Percentiles rank a stretch among this genome's conserved stretches.
Conservation (phyloP, 148 eudicot genomes). For the Nepenthes gracilis region DNA sequence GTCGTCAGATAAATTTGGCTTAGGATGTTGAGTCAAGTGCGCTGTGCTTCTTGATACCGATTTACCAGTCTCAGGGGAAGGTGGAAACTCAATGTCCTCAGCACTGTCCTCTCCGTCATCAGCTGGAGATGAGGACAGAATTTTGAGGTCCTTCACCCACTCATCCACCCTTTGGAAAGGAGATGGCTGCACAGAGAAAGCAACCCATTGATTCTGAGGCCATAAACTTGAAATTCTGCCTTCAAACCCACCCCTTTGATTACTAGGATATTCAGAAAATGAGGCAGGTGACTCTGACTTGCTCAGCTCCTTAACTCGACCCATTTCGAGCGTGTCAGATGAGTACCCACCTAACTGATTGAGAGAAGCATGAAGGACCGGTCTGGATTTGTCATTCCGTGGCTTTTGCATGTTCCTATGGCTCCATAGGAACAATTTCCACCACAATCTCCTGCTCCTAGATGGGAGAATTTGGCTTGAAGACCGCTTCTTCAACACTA, state of each 20-base stretch:
- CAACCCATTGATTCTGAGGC: conserved; percentile 96
- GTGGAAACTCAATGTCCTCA: conserved; percentile 27
- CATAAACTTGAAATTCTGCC: conserved; percentile 43
- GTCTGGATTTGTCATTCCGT: conserved; percentile 13
- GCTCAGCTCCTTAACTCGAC: conserved; percentile 14
- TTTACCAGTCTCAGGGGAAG: conserved; percentile 44
- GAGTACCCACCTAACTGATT: conserved; percentile 89
- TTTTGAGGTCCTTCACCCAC: conserved; percentile 60
- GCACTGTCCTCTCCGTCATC: conserved; percentile 13
- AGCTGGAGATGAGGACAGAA: conserved; percentile 16
- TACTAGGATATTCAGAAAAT: conserved; percentile 17
- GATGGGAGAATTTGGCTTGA: conserved; percentile 88
- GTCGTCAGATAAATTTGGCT: conserved; percentile 46
- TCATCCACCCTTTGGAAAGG: conserved; percentile 51
- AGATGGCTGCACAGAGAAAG: conserved; percentile 52
- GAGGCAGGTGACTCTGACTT: conserved; percentile 33
- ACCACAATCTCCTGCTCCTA: conserved; percentile 70
- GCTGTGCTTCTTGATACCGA: conserved; percentile 18
- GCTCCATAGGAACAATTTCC: conserved; percentile 93
- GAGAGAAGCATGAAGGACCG: conserved; percentile 18
- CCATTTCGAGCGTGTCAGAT: conserved; percentile 68
- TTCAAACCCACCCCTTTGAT: conserved; percentile 29
- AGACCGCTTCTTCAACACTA: conserved; percentile 73
- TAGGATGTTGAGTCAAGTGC: conserved; percentile 15
- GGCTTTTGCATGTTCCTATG: conserved; percentile 57